These are phyloP conservation scores for Pseudotulostoma volvatum DNA, from an alignment of 495 filamentous ascomycete species.

Conservation along the genomic window DNA sequence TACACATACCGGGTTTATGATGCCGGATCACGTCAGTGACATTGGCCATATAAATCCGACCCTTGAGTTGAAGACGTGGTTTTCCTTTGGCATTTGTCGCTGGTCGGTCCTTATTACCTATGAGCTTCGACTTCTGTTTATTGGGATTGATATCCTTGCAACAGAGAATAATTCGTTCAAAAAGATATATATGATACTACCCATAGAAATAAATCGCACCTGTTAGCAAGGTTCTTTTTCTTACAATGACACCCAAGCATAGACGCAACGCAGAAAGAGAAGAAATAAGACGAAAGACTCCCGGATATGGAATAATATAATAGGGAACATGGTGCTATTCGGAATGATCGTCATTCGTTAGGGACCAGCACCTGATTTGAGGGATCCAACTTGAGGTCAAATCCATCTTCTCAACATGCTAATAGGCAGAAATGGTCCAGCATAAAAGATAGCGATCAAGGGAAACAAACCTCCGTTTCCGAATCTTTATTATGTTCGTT, in stretches of 20 bases:
- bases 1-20: slow-evolving; percentile 57
- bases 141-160: slow-evolving; percentile 88
- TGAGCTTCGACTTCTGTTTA: slow-evolving; percentile 62
- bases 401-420: too few species aligned
- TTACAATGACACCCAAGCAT: too few species aligned
- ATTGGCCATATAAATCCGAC: slow-evolving; percentile 97
- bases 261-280: too few species aligned
- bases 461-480: slow-evolving; percentile 64
- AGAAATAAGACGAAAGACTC: too few species aligned
- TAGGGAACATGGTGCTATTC: too few species aligned
- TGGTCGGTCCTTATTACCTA: slow-evolving; percentile 48
- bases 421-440: too few species aligned
- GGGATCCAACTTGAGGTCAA: neutral
- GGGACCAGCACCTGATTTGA: neutral
- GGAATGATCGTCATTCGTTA: too few species aligned
- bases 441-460: slow-evolving; percentile 3
- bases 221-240: too few species aligned
- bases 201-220: slow-evolving; percentile 5
- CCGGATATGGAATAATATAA: too few species aligned
- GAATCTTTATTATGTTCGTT: slow-evolving; percentile 60
- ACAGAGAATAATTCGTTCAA: slow-evolving; percentile 86
- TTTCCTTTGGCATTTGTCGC: slow-evolving; percentile 56
- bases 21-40: slow-evolving; percentile 83
- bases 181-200: slow-evolving; percentile 95
- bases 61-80: slow-evolving; percentile 80